Conservation (phyloP, 192 early-diverging fungal species). For the Neocallimastix lanati region DNA sequence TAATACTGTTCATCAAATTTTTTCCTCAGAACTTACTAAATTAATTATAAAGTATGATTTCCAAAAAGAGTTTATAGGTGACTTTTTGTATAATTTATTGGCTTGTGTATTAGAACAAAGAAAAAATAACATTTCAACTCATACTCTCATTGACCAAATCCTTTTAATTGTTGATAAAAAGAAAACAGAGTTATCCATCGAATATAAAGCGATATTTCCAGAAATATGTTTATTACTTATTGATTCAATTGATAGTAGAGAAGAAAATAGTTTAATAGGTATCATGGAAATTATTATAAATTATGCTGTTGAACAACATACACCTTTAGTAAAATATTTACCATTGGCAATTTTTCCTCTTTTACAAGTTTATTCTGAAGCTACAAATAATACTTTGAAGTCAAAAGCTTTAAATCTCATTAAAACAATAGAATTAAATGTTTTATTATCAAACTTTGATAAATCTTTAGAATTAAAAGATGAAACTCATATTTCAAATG, state of each 20-base stretch:
- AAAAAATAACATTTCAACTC: neutral
- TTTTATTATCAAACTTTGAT: neutral
- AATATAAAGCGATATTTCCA: neutral
- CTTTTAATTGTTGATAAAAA: neutral
- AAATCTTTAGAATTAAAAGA: neutral
- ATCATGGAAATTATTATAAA: neutral
- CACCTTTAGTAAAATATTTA: neutral
- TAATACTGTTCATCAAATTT: neutral
- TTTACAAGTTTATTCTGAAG: neutral
- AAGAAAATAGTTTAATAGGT: neutral
- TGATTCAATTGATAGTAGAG: neutral
- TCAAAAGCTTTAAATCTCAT: neutral
- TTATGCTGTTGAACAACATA: neutral
- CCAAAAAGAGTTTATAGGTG: neutral
- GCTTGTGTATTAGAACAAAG: neutral
- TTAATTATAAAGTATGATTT: neutral
- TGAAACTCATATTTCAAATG: neutral
- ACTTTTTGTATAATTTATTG: neutral
- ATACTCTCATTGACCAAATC: neutral
- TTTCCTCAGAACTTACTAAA: neutral
- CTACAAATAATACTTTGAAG: neutral
- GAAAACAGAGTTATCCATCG: neutral
- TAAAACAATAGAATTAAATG: neutral
- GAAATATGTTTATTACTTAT: neutral
- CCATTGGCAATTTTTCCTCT: neutral